Evolutionary conservation across 805 yeast species (phyloP), one percentile per base, ranked within the genome.

Genomic region (Starmerella vitae): DNA sequence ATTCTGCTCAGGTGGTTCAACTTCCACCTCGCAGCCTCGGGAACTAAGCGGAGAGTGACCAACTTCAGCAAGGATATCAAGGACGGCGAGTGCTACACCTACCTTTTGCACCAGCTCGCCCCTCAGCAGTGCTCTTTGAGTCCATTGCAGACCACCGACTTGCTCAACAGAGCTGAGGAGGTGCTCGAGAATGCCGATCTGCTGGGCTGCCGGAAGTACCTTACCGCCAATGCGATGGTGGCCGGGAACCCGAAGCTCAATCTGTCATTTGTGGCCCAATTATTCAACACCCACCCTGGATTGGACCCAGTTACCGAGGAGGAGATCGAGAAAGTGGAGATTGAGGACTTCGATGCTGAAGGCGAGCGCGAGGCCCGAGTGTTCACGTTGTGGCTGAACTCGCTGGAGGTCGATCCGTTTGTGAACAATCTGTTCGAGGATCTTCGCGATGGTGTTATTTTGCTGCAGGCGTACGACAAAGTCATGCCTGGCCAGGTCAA

Each of bases 301-400:
- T 71, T 91, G 48, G 97, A 86, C 44, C 97, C 97, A 42, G 72
- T 88, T 48, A 93, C 83, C 56, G 65, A 61, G 47, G 97, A 86
- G 62, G 68, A 66, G 42, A 96, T 88, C 60, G 49, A 46, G 40
- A 79, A 76, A 52, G 82, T 91, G 21, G 97, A 86, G 58, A 83
- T 91, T 51, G 98, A 91, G 65, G 97, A 84, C 51, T 91, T 91
- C 55, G 98, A 91, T 59, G 98, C 98, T 20, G 98, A 91, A 64
- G 98, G 98, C 47, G 98, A 91, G 65, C 81, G 98, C 65, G 98
- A 91, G 65, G 98, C 98, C 3, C 74, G 98, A 61, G 98, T 91
- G 10, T 91, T 91, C 64, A 91, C 98, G 5, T 66, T 91, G 55
- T 91, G 98, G 98, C 73, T 91, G 57, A 91, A 91, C 63, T 84